Base-by-base conservation (phyloP, 2,329 filamentous ascomycete genomes). In the Aspergillus quadricinctus region DNA sequence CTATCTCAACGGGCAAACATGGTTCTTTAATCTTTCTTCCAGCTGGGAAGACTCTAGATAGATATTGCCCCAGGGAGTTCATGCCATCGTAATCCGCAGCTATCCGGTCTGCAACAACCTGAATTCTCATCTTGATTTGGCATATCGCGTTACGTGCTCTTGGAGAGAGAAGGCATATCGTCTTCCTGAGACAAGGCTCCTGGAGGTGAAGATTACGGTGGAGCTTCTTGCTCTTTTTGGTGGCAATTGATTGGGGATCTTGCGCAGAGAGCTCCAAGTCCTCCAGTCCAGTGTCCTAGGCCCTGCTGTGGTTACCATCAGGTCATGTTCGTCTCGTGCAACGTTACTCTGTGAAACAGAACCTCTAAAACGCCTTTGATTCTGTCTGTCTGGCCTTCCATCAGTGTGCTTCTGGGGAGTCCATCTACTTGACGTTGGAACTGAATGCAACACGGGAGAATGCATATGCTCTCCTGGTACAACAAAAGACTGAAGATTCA, bases 311-410 rank as follows among this genome's bases (percentile, higher is more conserved):
- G 63, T 57, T 37, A 56, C 60, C 62, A 71, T 66, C 64, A 66
- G 63, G 65, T 63, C 64, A 66, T 66, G 60, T 61, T 58, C 50
- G 61, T 50, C 53, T 59, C 54, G 69, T 74, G 68, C 66, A 67
- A 73, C 71, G 72, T 73, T 73, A 72, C 71, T 63, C 66, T 67
- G 72, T 74, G 70, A 65, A 67, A 73, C 71, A 62, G 64, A 57
- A 60, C 54, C 63, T 70, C 64, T 64, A 62, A 69, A 66, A 65
- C 58, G 62, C 66, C 64, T 60, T 63, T 53, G 54, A 60, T 59
- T 61, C 52, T 58, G 61, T 43, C 62, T 58, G 51, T 65, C 61
- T 66, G 53, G 63, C 59, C 61, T 61, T 60, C 59, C 55, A 61
- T 55, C 57, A 57, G 55, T 53, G 49, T 56, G 35, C 43, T 52